Conservation (phyloP, 75 land plant genomes). For the Pseudotsuga menziesii region DNA sequence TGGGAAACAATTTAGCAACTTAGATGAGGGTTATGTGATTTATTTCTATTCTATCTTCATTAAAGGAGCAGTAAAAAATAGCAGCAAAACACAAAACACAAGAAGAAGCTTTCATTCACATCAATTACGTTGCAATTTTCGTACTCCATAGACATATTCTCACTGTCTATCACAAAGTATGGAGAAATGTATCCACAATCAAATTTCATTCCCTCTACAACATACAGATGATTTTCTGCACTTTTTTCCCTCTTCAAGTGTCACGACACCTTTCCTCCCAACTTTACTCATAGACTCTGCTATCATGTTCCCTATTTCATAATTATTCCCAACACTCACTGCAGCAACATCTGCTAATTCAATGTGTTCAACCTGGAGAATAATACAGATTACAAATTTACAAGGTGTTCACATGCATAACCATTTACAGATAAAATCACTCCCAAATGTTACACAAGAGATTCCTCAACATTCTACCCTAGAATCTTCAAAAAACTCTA, state of each 20-base stretch:
- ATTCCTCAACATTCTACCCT: too few species aligned
- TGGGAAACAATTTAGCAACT: too few species aligned
- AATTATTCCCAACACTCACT: conserved; percentile 89
- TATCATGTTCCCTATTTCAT: conserved; percentile 71
- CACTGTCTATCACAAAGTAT: conserved; percentile 78
- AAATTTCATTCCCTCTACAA: conserved; percentile 94
- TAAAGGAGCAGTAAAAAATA: background rate
- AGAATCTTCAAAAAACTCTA: too few species aligned
- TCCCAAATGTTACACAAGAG: too few species aligned
- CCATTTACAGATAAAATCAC: too few species aligned
- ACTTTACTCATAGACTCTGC: conserved; percentile 75
- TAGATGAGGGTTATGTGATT: too few species aligned
- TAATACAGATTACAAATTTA: background rate
- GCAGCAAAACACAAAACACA: background rate
- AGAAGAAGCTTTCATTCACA: background rate
- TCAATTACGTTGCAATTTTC: conserved; percentile 60
- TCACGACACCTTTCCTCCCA: conserved; percentile 71
- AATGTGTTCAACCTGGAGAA: conserved; percentile 73
- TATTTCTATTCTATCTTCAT: too few species aligned
- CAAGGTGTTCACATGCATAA: background rate
- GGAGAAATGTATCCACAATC: conserved; percentile 94
- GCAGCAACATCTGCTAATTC: conserved; percentile 87
- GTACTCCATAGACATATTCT: conserved; percentile 68
- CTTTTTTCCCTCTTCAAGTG: conserved; percentile 69
- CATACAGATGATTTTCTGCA: conserved; percentile 51